These are phyloP conservation scores for Backusella circina DNA, from an alignment of 192 early-diverging fungal species.

Conservation along the genomic window DNA sequence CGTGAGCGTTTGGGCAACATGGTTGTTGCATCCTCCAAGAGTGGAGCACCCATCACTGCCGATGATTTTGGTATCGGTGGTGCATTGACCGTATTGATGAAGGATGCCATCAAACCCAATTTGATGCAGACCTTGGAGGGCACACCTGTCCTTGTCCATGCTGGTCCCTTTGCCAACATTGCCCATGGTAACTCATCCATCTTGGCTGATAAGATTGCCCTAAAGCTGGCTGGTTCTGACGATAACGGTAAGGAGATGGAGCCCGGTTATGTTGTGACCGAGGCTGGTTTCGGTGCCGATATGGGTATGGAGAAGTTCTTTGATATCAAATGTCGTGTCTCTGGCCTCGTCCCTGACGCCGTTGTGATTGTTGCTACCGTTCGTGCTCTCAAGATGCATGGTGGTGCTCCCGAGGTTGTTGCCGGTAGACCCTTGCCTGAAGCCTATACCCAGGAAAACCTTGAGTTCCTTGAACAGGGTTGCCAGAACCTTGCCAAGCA, in stretches of 20 bases:
- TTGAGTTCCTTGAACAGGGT: constrained; percentile 80
- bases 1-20: constrained; percentile 87
- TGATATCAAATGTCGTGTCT: constrained; percentile 96
- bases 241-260: constrained; percentile 45
- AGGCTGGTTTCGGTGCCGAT: constrained; percentile 99
- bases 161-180: constrained; percentile 99
- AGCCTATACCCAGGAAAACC: constrained; percentile 84
- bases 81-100: constrained; percentile 95
- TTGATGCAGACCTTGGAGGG: constrained; percentile 99
- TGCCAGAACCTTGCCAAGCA: constrained; percentile 87
- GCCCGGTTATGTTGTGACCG: constrained; percentile 91
- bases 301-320: constrained; percentile 99
- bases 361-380: constrained; percentile 95
- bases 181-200: constrained; percentile 97
- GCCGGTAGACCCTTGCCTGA: constrained; percentile 91
- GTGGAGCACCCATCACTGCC: constrained; percentile 82
- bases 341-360: constrained; percentile 81
- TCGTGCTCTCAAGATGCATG: constrained; percentile 96
- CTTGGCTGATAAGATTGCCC: constrained; percentile 92
- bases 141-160: constrained; percentile 97
- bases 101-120: constrained; percentile 97
- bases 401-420: constrained; percentile 89
- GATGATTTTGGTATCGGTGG: constrained; percentile 97
- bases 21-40: constrained; percentile 86
- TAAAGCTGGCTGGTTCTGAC: constrained; percentile 85